Percentiles rank a stretch among this genome's conserved stretches.
These are phyloP conservation scores for Micractinium sp. DNA, from an alignment of 139 green algal species.

Conservation along the genomic window DNA sequence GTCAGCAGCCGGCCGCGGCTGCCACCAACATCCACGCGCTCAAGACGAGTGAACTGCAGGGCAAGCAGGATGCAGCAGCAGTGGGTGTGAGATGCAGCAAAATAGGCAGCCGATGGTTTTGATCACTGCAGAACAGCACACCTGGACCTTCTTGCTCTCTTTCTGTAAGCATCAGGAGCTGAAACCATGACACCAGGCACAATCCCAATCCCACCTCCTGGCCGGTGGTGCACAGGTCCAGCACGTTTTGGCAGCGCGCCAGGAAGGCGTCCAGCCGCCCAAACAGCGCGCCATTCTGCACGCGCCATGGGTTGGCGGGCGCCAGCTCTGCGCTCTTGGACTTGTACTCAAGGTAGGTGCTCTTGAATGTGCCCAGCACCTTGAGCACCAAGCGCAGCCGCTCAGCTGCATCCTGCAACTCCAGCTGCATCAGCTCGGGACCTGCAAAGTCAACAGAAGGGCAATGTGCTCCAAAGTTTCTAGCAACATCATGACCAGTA, in stretches of 20 bases:
- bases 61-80: not conserved
- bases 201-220: not conserved
- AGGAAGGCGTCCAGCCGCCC: conserved; percentile 82
- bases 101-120: not conserved
- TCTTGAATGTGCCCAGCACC: conserved; percentile 87
- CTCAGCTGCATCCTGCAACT: conserved; percentile 82
- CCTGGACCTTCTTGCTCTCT: not conserved
- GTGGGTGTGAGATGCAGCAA: not conserved
- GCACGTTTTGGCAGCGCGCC: conserved; percentile 85
- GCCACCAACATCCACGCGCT: conserved; percentile 90
- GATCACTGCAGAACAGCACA: not conserved
- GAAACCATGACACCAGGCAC: no score
- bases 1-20: conserved; percentile 82
- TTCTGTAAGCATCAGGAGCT: not conserved
- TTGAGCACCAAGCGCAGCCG: conserved; percentile 83
- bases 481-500: not conserved
- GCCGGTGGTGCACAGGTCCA: conserved; percentile 79
- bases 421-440: conserved; percentile 78
- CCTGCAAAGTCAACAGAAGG: conserved; percentile 48
- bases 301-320: conserved; percentile 84
- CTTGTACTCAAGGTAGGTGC: conserved; percentile 87
- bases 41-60: conserved; percentile 87
- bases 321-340: conserved; percentile 45
- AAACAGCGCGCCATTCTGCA: conserved; percentile 86
- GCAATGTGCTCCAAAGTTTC: no score